Conservation (phyloP, 805 yeast genomes). For the Cyberlindnera saturnus region DNA sequence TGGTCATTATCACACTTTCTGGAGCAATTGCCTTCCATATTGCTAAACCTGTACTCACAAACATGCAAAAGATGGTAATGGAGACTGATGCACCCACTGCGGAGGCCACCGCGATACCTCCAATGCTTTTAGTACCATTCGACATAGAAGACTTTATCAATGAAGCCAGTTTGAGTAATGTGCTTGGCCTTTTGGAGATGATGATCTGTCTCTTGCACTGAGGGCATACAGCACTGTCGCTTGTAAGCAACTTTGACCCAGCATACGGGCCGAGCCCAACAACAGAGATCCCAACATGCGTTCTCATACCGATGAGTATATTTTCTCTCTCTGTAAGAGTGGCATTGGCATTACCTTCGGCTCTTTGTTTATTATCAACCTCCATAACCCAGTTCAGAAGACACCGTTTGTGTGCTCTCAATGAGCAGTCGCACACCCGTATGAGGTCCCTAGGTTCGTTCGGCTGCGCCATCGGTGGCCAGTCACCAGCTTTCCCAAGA, state of each 20-base stretch:
- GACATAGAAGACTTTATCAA: slow-evolving; percentile 15
- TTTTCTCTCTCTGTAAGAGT: neutral
- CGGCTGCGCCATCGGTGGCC: slow-evolving; percentile 15
- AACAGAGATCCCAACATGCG: neutral
- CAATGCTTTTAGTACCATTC: neutral
- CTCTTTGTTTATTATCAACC: slow-evolving; percentile 10
- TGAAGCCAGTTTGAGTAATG: slow-evolving; percentile 8
- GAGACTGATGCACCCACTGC: slow-evolving; percentile 18
- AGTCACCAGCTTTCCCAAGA: slow-evolving; percentile 9
- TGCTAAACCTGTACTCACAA: slow-evolving; percentile 26
- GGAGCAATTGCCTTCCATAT: slow-evolving; percentile 26
- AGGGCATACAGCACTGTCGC: slow-evolving; percentile 27
- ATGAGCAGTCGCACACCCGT: slow-evolving; percentile 32
- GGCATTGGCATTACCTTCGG: neutral
- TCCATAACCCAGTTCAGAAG: slow-evolving; percentile 31
- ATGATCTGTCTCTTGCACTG: slow-evolving; percentile 30
- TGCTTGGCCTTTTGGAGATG: slow-evolving; percentile 18
- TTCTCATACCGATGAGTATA: neutral
- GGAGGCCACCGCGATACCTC: slow-evolving; percentile 12
- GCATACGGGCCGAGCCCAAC: slow-evolving; percentile 1
- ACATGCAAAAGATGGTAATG: slow-evolving; percentile 15
- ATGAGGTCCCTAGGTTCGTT: slow-evolving; percentile 30
- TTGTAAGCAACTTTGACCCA: slow-evolving; percentile 4
- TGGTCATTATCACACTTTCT: slow-evolving; percentile 24
- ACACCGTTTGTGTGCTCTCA: slow-evolving; percentile 32